These are phyloP conservation scores for Prasinococcaceae sp. DNA, from an alignment of 139 green algal species.

Conservation along the genomic window DNA sequence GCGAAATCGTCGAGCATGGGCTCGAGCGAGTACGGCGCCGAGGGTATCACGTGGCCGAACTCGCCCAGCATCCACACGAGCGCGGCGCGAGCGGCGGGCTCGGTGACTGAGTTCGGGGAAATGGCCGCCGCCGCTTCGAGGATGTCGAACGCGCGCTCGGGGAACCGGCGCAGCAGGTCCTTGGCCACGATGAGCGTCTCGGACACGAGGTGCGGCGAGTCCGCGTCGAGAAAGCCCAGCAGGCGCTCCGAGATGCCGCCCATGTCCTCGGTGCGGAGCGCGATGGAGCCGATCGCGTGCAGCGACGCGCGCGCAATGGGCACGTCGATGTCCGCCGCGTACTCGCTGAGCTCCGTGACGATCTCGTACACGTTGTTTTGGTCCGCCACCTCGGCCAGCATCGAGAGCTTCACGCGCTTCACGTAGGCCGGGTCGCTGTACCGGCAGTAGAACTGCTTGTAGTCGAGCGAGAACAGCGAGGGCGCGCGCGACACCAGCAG, in stretches of 20 bases:
- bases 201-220: slow-evolving; percentile 36
- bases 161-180: slow-evolving; percentile 26
- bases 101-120: slow-evolving; percentile 28
- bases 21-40: slow-evolving; percentile 83
- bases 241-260: slow-evolving; percentile 79
- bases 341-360: slow-evolving; percentile 67
- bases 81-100: slow-evolving; percentile 56
- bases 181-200: slow-evolving; percentile 41
- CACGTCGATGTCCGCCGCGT: slow-evolving; percentile 30
- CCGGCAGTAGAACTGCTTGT: slow-evolving; percentile 77
- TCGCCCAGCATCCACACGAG: slow-evolving; percentile 85
- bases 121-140: slow-evolving; percentile 12
- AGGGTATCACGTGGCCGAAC: slow-evolving; percentile 52
- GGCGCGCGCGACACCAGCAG: slow-evolving; percentile 48
- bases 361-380: slow-evolving; percentile 81
- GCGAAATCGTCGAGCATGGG: slow-evolving; percentile 38
- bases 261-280: slow-evolving; percentile 40
- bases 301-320: slow-evolving; percentile 16
- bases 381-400: slow-evolving; percentile 66
- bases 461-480: slow-evolving; percentile 38
- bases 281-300: slow-evolving; percentile 23
- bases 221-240: slow-evolving; percentile 72
- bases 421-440: slow-evolving; percentile 80
- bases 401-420: slow-evolving; percentile 87
- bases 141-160: slow-evolving; percentile 14